Evolutionary conservation across 2,329 filamentous ascomycete genomes (phyloP), one percentile per base, ranked within the genome.

Genomic region (Fusarium mexicanum): DNA sequence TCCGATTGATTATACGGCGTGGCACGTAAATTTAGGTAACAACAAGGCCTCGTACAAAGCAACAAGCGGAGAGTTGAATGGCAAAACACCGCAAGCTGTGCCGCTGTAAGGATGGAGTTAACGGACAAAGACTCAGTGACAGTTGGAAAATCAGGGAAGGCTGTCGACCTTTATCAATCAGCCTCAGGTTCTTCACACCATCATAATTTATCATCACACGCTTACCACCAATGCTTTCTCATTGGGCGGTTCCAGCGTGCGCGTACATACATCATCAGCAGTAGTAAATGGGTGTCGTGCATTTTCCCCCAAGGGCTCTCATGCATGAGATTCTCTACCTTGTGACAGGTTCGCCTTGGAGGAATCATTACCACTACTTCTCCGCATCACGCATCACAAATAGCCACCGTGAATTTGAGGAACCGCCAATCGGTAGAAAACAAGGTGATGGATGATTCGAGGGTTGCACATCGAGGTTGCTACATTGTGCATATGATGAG

Each of bases 181-280:
- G 54, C 69, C 72, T 73, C 61, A 75, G 71, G 71, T 37, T 72
- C 67, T 74, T 64, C 71, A 74, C 71, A 74, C 71, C 71, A 72
- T 74, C 63, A 69, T 53, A 33, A 12, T 38, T 40, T n/a, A 44
- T 48, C 41, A 76, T 66, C 69, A 69, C 75, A 71, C 66, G 60
- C 58, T 69, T 60, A 74, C 65, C 33, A 41, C 26, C 64, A 51
- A 55, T 57, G 40, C 46, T 61, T 24, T 51, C 60, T 65, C 57
- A 74, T 67, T 70, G 67, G 67, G 62, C 61, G 62, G 67, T 51
- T 61, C 43, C 48, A 47, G 43, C 60, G 64, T 66, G 51, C 55
- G 48, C 63, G 63, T 72, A 74, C 72, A 70, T 74, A 67, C 66
- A 68, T 68, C 69, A 75, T 67, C 74, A 76, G 57, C 65, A 67